Evolutionary conservation across 2,329 filamentous ascomycete species (phyloP).

Genomic region (Grosmannia serpens): DNA sequence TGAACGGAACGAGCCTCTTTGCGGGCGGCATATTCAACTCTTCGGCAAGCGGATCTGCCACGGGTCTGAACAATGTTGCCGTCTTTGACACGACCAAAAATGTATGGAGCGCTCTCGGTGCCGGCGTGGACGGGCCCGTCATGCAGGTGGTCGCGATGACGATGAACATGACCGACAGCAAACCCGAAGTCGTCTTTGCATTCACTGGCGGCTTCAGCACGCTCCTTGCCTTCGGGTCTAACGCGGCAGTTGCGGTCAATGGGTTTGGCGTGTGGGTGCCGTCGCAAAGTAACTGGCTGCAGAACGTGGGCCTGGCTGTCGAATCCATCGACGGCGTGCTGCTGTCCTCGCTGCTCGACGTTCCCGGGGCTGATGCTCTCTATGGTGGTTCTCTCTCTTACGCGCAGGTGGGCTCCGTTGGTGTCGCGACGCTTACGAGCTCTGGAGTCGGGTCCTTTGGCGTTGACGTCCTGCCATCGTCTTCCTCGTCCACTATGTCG

Average conservation of each 20-base stretch:
- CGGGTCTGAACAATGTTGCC: slow-evolving; percentile 65
- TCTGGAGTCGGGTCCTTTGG: slow-evolving; percentile 43
- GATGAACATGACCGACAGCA: slow-evolving; percentile 62
- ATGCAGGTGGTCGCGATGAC: slow-evolving; percentile 61
- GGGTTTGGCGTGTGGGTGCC: slow-evolving; percentile 92
- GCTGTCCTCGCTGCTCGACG: slow-evolving; percentile 53
- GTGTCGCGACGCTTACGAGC: slow-evolving; percentile 54
- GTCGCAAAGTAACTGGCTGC: slow-evolving; percentile 74
- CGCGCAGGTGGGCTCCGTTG: slow-evolving; percentile 59
- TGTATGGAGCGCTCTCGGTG: slow-evolving; percentile 68
- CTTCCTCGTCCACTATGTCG: slow-evolving; percentile 16
- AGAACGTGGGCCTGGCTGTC: slow-evolving; percentile 56
- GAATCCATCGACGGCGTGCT: slow-evolving; percentile 63
- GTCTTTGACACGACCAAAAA: slow-evolving; percentile 59
- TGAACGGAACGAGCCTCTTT: slow-evolving; percentile 57
- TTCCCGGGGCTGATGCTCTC: slow-evolving; percentile 52
- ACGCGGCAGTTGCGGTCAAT: slow-evolving; percentile 47
- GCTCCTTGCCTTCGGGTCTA: slow-evolving; percentile 56
- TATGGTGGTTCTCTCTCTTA: slow-evolving; percentile 79
- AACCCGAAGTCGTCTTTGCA: slow-evolving; percentile 62
- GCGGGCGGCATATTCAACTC: slow-evolving; percentile 78
- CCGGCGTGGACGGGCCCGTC: slow-evolving; percentile 74
- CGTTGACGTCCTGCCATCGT: slow-evolving; percentile 37
- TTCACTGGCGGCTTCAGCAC: slow-evolving; percentile 71
- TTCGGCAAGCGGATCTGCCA: slow-evolving; percentile 47